Percentiles rank a stretch among this genome's conserved stretches.
Conservation (phyloP, 768 basidiomycete species). For the Russula griseocarnosa region DNA sequence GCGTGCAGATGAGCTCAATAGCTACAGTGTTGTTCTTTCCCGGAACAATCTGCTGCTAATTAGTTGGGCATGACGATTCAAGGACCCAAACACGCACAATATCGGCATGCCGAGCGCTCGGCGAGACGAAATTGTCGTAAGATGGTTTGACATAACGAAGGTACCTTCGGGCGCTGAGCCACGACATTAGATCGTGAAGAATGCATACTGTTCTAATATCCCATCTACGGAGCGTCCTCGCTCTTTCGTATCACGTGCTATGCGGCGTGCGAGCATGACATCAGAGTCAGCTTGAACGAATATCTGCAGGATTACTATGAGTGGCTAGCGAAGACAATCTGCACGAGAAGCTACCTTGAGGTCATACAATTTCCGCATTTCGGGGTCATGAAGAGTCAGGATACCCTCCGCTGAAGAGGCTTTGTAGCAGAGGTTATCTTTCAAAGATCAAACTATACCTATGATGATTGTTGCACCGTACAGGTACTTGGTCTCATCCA, state of each 20-base stretch:
- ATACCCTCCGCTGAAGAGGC: slow-evolving; percentile 74
- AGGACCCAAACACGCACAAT: slow-evolving; percentile 49
- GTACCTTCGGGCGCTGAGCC: slow-evolving; percentile 50
- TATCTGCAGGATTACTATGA: slow-evolving; percentile 42
- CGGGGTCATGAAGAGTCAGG: slow-evolving; percentile 79
- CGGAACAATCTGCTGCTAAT: slow-evolving; percentile 78
- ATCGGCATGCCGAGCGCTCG: slow-evolving; percentile 83
- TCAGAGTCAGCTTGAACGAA: slow-evolving; percentile 95
- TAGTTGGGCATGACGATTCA: neutral
- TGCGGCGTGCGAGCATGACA: slow-evolving; percentile 92
- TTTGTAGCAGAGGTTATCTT: neutral
- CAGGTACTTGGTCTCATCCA: slow-evolving; percentile 76
- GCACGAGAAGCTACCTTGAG: slow-evolving; percentile 56
- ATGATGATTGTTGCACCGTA: slow-evolving; percentile 94
- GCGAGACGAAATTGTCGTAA: slow-evolving; percentile 90
- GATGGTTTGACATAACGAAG: slow-evolving; percentile 93
- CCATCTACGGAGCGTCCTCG: slow-evolving; percentile 83
- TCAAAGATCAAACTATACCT: slow-evolving; percentile 39
- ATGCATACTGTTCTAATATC: slow-evolving; percentile 76
- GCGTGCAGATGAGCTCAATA: slow-evolving; percentile 89
- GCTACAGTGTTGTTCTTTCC: slow-evolving; percentile 86
- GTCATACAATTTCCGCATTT: slow-evolving; percentile 78
- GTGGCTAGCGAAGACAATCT: neutral
- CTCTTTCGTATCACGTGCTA: slow-evolving; percentile 83
- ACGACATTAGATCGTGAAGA: neutral